phyloP scores from a whole-genome alignment of 345 rosid genomes.

The Salix exigua region DNA sequence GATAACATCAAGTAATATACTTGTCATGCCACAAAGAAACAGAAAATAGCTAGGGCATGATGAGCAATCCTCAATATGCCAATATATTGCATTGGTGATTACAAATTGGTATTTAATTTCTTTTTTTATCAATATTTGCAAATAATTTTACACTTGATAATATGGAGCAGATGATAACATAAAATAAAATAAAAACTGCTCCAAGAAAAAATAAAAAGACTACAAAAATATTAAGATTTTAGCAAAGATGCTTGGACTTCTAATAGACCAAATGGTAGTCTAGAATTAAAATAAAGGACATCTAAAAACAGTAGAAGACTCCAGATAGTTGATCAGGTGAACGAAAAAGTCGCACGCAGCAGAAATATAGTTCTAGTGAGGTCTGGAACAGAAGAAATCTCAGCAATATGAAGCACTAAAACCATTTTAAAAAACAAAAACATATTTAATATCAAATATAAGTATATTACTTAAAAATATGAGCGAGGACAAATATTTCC shows the following conservation, averaged over 20 bases:
- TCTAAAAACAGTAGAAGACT: neutral
- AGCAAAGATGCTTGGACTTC: neutral
- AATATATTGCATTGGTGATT: neutral
- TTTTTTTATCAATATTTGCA: neutral
- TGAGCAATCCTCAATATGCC: neutral
- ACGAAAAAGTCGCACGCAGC: neutral
- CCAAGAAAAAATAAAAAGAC: neutral
- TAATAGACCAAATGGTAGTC: neutral
- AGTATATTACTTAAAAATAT: slow-evolving; percentile 71
- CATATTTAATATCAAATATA: neutral
- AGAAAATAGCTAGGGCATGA: neutral
- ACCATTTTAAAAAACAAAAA: neutral
- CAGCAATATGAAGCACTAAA: neutral
- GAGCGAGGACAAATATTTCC: slow-evolving; percentile 85
- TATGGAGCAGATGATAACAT: neutral
- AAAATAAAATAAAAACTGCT: neutral
- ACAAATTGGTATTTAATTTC: neutral
- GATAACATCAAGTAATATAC: neutral
- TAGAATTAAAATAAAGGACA: neutral
- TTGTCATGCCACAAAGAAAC: neutral
- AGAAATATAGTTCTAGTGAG: neutral
- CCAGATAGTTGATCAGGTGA: neutral
- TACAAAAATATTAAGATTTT: neutral
- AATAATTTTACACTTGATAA: neutral
- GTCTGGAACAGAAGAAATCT: neutral